These are phyloP conservation scores for Beauveria brongniartii DNA, from an alignment of 2,329 filamentous ascomycete genomes.

Conservation along the genomic window DNA sequence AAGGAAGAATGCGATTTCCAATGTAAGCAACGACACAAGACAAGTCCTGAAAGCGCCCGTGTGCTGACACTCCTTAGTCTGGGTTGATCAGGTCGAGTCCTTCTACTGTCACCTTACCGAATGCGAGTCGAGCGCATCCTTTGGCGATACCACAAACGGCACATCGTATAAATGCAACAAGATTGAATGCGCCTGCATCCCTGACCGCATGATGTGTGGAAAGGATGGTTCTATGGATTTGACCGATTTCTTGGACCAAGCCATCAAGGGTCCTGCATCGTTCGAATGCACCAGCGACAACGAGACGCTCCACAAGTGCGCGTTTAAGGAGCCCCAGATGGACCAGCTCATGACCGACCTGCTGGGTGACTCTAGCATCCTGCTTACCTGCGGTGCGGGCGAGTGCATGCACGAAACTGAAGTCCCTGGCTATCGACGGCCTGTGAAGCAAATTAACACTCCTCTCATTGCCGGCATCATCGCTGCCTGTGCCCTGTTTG, in stretches of 20 bases:
- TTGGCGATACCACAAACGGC: slow-evolving; percentile 62
- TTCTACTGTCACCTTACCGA: slow-evolving; percentile 90
- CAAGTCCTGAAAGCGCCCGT: neutral
- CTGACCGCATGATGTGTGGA: slow-evolving; percentile 88
- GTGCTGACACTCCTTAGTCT: slow-evolving; percentile 49
- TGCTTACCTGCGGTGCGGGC: slow-evolving; percentile 71
- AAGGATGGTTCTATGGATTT: slow-evolving; percentile 88
- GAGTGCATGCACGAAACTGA: slow-evolving; percentile 93
- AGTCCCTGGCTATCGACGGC: slow-evolving; percentile 76
- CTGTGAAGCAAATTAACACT: slow-evolving; percentile 19
- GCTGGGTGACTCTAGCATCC: slow-evolving; percentile 88
- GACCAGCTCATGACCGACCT: slow-evolving; percentile 80
- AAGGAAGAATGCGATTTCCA: slow-evolving; percentile 84
- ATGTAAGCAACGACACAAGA: slow-evolving; percentile 47
- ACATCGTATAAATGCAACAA: slow-evolving; percentile 81
- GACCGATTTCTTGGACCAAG: slow-evolving; percentile 73
- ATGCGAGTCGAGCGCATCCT: slow-evolving; percentile 66
- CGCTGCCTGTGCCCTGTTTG: slow-evolving; percentile 73
- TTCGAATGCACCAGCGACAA: slow-evolving; percentile 67
- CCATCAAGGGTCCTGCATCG: slow-evolving; percentile 78
- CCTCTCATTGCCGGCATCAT: slow-evolving; percentile 93
- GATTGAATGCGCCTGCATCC: slow-evolving; percentile 79
- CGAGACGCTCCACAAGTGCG: slow-evolving; percentile 58
- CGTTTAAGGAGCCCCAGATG: slow-evolving; percentile 87
- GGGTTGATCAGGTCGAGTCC: slow-evolving; percentile 88